Conservation (phyloP, 2,329 filamentous ascomycete species). For the Fusarium sacchari region DNA sequence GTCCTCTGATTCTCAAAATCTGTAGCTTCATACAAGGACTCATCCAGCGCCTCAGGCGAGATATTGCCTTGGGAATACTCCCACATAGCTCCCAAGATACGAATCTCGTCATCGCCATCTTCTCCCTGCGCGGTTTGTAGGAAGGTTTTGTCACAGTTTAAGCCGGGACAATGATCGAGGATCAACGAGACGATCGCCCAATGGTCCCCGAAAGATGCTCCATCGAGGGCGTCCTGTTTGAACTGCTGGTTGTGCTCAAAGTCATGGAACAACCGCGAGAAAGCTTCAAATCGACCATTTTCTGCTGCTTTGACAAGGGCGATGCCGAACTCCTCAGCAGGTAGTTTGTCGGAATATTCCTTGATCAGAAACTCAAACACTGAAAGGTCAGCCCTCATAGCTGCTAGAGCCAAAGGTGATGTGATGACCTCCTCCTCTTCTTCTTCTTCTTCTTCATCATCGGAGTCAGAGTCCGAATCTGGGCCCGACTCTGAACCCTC, state of each 20-base stretch:
- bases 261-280: constrained; percentile 50
- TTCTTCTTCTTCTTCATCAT: not conserved
- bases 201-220: constrained; percentile 47
- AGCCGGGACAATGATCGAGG: constrained; percentile 45
- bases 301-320: constrained; percentile 53
- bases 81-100: constrained; percentile 51
- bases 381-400: constrained; percentile 50
- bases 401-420: constrained; percentile 52
- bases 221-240: constrained; percentile 49
- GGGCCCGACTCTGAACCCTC: not conserved
- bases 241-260: constrained; percentile 47
- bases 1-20: constrained; percentile 52
- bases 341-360: constrained; percentile 52
- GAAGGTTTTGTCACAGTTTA: constrained; percentile 52
- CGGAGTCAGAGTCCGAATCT: not conserved
- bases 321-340: constrained; percentile 51
- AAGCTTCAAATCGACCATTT: constrained; percentile 52
- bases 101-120: constrained; percentile 48
- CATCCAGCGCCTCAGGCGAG: constrained; percentile 44
- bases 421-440: constrained; percentile 34
- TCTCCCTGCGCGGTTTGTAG: constrained; percentile 44
- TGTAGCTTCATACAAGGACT: constrained; percentile 52
- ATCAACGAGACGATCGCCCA: constrained; percentile 52
- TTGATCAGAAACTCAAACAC: constrained; percentile 55
- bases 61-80: constrained; percentile 50